Evolutionary conservation across 2,329 filamentous ascomycete species (phyloP), one percentile per base, ranked within the genome.

Genomic region (Colletotrichum tropicicola): DNA sequence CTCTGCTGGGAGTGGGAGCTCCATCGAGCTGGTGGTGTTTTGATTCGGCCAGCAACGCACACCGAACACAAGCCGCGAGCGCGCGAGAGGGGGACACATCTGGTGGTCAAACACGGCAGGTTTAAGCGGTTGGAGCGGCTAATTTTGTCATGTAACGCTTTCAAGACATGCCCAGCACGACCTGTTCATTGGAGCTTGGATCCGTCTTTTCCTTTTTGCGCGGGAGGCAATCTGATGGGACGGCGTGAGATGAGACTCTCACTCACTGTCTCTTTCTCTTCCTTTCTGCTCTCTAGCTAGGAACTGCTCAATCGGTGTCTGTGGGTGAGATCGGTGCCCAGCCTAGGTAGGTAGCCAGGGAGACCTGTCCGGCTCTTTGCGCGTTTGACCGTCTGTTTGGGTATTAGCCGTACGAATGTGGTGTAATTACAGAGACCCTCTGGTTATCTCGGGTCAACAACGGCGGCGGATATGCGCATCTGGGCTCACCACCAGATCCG

Each of bases 91-190:
- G 17, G n/a, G 2, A 35, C 3, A 12, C 32, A 32, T 32, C 30
- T 10, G 5, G 9, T 13, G 2, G 13, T 3, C 37, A 30, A n/a
- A 12, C n/a, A 35, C 10, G 64, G 66, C 55, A 67, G 19, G 25
- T 60, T 59, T 60, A 64, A 59, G 54, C 66, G 66, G 54, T 67
- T 60, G 65, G 52, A 37, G 64, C 66, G 64, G 64, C 64, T 68
- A 68, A 64, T 55, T 52, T 60, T 51, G 59, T 60, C 66, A 35
- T 61, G 59, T 66, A 65, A 67, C 59, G 49, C 41, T 61, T 65
- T 52, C 59, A 53, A 55, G 52, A 54, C 60, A 41, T 41, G 48
- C 56, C 39, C 61, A 61, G 56, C 43, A 35, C 21, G 17, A 35
- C 27, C 51, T 35, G 35, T 39, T 57, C 47, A 67, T 52, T 60